Evolutionary conservation across 768 basidiomycete genomes (phyloP), one percentile per base, ranked within the genome.

Genomic region (Leccinellum luteum): DNA sequence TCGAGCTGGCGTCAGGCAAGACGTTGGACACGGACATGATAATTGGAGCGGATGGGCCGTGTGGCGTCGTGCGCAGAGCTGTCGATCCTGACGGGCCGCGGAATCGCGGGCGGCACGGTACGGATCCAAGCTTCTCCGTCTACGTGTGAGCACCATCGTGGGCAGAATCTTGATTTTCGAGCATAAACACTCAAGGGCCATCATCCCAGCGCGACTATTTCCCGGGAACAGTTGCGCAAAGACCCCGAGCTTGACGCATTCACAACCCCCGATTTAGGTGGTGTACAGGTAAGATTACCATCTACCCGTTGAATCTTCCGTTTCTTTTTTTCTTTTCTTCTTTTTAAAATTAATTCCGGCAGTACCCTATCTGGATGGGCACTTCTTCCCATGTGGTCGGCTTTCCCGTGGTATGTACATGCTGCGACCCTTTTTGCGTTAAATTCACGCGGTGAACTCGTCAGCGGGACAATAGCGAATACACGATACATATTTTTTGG

Each of bases 11-110:
- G 15, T 73, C 66, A 34, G 83, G 82, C n/a, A 75, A 76, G 56
- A 67, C 65, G 5, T 50, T 84, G 10, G 57, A 61, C 28, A 78
- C 78, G 9, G 84, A 86, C 66, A 56, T 85, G 41, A 69, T 85
- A 32, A 75, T 85, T 14, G 84, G 81, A 23, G 85, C 84, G 14
- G 85, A 86, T 68, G 85, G 85, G 6, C 71, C 75, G 44, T 64
- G 72, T 34, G 81, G 82, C 21, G 25, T 78, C n/a, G 70, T 76
- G 19, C 64, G 66, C 14, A 56, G 71, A 12, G 62, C 79, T 6
- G 60, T 76, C 30, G 70, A 67, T 4, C 27, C 62, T 23, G 23
- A 17, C 48, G 19, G 27, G 14, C 45, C 68, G 23, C 70, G 72
- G 28, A 65, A 68, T 48, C 56, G 63, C 5, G 55, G 63, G 4